Base-by-base conservation (phyloP, 179 eudicot species). In the Silene vulgaris region DNA sequence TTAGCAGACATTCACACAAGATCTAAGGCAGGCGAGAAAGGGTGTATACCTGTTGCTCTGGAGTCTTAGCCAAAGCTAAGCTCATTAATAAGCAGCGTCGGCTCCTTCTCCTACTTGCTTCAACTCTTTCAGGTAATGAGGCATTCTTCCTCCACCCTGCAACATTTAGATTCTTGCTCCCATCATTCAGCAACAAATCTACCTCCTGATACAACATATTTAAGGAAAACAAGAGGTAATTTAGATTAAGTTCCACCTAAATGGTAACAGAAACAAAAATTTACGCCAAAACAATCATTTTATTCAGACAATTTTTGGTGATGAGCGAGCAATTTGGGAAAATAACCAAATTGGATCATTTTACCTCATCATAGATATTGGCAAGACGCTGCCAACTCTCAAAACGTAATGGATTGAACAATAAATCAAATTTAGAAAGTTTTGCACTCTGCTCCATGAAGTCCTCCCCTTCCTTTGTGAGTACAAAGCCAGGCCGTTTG, bases 381-480 rank as follows among this genome's bases (percentile, higher is more conserved):
- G 99, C 97, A 80, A 96, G 97, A 63, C 91, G 87, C 80, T 89
- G 89, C 99, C 99, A 96, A 82, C 99, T 93, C 86, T 96, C 97
- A 80, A 92, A 87, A 54, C 92, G 97, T 69, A 87, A 74, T 64
- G 97, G 99, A 76, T 90, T 96, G 81, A 88, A 96, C 79, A 90
- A 76, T 72, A 96, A 79, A 82, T 96, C 99, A 84, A 89, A 96
- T 83, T 96, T 96, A 75, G 89, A 92, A 79, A 96, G 96, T 37
- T 86, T 92, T 74, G 99, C 92, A 80, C 87, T 90, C 76, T 96
- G 91, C 76, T 89, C 88, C 59, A 93, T 93, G 83, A 93, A 96
- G 57, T 93, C 97, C 79, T 89, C 97, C 75, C 99, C 99, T 87
- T 96, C 99, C 80, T 96, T 96, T 50, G 97, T 93, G 62, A 96